Evolutionary conservation across 2,329 filamentous ascomycete species (phyloP), one percentile per base, ranked within the genome.

Genomic region (Alternaria sp.): DNA sequence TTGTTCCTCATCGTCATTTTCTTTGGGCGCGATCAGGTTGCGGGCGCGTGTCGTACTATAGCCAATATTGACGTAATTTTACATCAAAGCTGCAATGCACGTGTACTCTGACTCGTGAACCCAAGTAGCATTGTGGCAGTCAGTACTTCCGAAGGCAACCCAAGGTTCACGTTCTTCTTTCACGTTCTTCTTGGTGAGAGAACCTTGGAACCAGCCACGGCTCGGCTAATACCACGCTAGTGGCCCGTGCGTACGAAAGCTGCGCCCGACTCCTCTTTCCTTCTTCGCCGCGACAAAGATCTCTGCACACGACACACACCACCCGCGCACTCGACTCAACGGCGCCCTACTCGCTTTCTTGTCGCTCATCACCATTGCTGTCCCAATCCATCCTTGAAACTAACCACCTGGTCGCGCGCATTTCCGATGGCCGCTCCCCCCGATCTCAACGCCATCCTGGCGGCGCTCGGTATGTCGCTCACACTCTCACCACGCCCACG

Each of bases 361-460:
- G 41, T 55, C 37, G 25, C 15, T 30, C 51, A 56, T 58, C 59
- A 37, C 20, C n/a, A 20, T 18, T 45, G 28, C 28, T 37, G n/a
- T 26, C 46, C 41, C 28, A 41, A 54, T 53, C n/a, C 44, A 30
- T 60, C 43, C 18, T 43, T 51, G 55, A 56, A 30, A 60, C 63
- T 45, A 46, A 55, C 28, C 23, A 43, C 20, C n/a, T 58, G 15
- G 33, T 41, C 44, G 23, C 55, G 51, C 63, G 67, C 65, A 58
- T 44, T 60, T 67, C 64, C 67, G 43, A 80, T 80, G 78, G 68
- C 76, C 63, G 78, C 71, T 53, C 68, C 74, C 55, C 77, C 79
- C 58, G 79, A 81, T 62, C 75, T 81, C 51, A 76, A 76, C 64
- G 75, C 78, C 60, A 80, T 81, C 61, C 74, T 81, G 57, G 76